Conservation (phyloP, 768 basidiomycete genomes). For the Trametes coccinea region DNA sequence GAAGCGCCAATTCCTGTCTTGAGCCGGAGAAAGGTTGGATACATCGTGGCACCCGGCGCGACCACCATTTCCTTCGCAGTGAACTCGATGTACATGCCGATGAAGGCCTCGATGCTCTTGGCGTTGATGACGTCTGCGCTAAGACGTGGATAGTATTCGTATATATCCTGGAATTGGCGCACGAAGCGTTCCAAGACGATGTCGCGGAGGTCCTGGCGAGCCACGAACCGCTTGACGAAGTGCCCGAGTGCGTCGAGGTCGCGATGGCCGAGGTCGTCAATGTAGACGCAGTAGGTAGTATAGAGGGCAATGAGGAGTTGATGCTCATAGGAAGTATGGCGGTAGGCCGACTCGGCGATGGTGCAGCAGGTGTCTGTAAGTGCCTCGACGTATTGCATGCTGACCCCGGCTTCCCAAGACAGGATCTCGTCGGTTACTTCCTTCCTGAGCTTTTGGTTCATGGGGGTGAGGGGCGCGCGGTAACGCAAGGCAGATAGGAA, state of each 20-base stretch:
- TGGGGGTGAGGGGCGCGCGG: neutral
- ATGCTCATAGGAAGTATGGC: conserved; percentile 24
- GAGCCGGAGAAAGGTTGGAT: conserved; percentile 30
- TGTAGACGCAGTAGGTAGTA: conserved; percentile 39
- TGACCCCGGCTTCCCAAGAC: conserved; percentile 1
- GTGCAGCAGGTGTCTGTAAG: conserved; percentile 3
- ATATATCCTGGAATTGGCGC: conserved; percentile 33
- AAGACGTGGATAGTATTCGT: conserved; percentile 32
- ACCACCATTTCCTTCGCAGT: conserved; percentile 32
- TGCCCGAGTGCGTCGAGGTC: conserved; percentile 31
- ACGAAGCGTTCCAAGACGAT: conserved; percentile 37
- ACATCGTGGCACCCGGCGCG: conserved; percentile 26
- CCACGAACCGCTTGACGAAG: conserved; percentile 39
- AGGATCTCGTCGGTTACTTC: neutral
- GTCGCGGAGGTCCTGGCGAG: conserved; percentile 31
- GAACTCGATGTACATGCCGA: conserved; percentile 36
- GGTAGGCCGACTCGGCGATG: conserved; percentile 18
- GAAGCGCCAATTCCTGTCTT: conserved; percentile 39
- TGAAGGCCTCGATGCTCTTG: conserved; percentile 35
- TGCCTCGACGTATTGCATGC: neutral
- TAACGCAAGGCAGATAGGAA: neutral
- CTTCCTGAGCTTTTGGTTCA: neutral
- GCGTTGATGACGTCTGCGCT: conserved; percentile 35
- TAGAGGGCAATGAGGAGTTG: conserved; percentile 41
- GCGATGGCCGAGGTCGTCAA: conserved; percentile 37